Evolutionary conservation across 2,329 filamentous ascomycete species (phyloP), one percentile per base, ranked within the genome.

Genomic region (Monilinia polystroma): DNA sequence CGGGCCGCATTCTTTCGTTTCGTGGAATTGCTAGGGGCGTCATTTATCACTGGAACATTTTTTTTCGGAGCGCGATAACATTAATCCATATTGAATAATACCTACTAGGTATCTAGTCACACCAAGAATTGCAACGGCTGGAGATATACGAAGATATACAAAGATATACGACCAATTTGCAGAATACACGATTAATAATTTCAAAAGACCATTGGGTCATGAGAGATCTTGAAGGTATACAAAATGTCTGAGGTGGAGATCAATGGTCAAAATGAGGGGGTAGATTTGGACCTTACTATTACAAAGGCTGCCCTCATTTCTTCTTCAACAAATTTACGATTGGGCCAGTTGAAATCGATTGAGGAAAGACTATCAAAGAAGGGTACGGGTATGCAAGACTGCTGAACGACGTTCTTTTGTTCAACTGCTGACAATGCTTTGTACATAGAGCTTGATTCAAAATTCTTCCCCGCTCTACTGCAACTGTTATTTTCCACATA

Each of bases 401-500:
- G 14, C 41, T 8, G 55, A 8, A 78, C 73, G 78, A 43, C 38
- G n/a, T 47, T n/a, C 63, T 51, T 16, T 58, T 58, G 56, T 23
- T 52, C 35, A 49, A n/a, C 20, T 41, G 43, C 66, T 67, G 23
- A 67, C 26, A 16, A 32, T 18, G 7, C 11, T 38, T 45, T 45
- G 11, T 67, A 14, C 54, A 29, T 10, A 75, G 75, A 75, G 72
- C 72, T 83, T 63, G 79, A 75, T 53, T 69, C 75, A 43, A 71
- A 78, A 51, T 78, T 80, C 59, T 76, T 86, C 66, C 79, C 82
- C 62, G 77, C 78, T 68, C 78, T 95, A 63, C 80, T 96, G 70
- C 84, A 87, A 69, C 81, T 93, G 45, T 85, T 99, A 43, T 94
- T 98, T 80, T 87, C 87, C 76, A 97, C 93, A 63, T 93, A 97